phyloP scores from a whole-genome alignment of 2,329 filamentous ascomycete genomes.

The Helicocarpus griseus region DNA sequence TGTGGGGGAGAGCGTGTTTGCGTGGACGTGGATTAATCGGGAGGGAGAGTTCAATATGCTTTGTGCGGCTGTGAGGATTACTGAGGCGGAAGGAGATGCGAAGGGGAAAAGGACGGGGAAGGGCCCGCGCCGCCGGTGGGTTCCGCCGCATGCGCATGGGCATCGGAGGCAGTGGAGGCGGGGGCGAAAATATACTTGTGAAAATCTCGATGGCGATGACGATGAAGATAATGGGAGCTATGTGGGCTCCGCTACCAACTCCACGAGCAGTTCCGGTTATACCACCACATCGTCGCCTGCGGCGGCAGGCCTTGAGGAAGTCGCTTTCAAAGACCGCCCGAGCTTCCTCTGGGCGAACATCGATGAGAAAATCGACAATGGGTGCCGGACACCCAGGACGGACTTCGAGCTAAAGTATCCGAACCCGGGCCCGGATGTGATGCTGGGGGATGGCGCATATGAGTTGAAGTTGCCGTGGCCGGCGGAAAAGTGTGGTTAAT shows the following conservation, averaged over 20 bases:
- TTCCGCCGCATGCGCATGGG: not conserved
- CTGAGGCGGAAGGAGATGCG: not conserved
- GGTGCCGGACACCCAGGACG: constrained; percentile 27
- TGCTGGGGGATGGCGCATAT: constrained; percentile 36
- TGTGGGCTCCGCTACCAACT: not conserved
- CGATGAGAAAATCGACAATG: constrained; percentile 30
- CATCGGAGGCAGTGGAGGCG: not conserved
- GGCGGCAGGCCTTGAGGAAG: not conserved
- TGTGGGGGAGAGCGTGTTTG: constrained; percentile 33
- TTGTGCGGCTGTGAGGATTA: constrained; percentile 37
- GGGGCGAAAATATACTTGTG: not conserved
- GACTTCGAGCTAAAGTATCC: constrained; percentile 36
- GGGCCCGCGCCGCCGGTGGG: not conserved
- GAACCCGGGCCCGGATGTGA: constrained; percentile 34
- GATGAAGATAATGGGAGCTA: not conserved
- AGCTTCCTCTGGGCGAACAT: constrained; percentile 33
- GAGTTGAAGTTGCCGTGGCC: constrained; percentile 28
- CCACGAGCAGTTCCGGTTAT: not conserved
- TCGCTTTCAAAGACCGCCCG: constrained; percentile 30
- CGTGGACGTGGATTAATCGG: constrained; percentile 40
- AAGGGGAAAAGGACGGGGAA: not conserved
- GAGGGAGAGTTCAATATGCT: constrained; percentile 39
- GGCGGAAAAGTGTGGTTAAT: constrained; percentile 4
- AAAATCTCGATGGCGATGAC: not conserved
- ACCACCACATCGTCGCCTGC: not conserved